These are phyloP conservation scores for Xylariaceae sp. DNA, from an alignment of 2,329 filamentous ascomycete genomes.

Conservation along the genomic window DNA sequence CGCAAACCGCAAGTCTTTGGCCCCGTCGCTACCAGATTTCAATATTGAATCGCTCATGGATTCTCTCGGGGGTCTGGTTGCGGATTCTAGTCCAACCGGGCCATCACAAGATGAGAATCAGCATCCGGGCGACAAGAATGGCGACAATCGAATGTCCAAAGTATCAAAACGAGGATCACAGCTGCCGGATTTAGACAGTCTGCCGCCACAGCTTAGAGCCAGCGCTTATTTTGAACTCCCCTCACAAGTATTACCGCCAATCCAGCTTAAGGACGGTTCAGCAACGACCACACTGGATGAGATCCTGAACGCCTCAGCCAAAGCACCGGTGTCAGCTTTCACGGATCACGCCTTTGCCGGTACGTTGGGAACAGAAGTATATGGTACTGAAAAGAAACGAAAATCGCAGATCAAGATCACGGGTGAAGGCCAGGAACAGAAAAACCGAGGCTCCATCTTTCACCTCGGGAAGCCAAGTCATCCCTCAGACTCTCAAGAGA, in stretches of 20 bases:
- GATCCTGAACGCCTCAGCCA: slow-evolving; percentile 83
- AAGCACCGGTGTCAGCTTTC: slow-evolving; percentile 84
- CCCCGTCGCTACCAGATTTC: slow-evolving; percentile 31
- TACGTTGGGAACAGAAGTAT: slow-evolving; percentile 67
- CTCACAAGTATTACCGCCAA: slow-evolving; percentile 40
- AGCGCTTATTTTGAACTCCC: slow-evolving; percentile 82
- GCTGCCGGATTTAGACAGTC: slow-evolving; percentile 41
- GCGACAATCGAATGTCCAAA: slow-evolving; percentile 12
- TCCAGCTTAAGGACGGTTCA: slow-evolving; percentile 68
- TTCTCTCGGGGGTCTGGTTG: slow-evolving; percentile 26
- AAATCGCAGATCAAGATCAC: slow-evolving; percentile 34
- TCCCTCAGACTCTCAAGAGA: slow-evolving; percentile 26
- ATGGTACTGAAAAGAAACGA: slow-evolving; percentile 55
- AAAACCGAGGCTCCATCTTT: slow-evolving; percentile 47
- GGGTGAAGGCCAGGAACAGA: slow-evolving; percentile 30
- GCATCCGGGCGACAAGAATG: slow-evolving; percentile 3
- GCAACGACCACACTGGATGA: slow-evolving; percentile 84
- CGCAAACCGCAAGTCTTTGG: slow-evolving; percentile 32
- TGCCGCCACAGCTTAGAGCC: slow-evolving; percentile 84
- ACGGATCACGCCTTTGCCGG: slow-evolving; percentile 83
- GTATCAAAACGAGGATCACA: slow-evolving; percentile 39
- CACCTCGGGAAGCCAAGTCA: slow-evolving; percentile 41
- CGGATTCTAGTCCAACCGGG: slow-evolving; percentile 2
- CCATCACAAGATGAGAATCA: slow-evolving; percentile 11
- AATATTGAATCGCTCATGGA: slow-evolving; percentile 29